Evolutionary conservation across 495 filamentous ascomycete genomes (phyloP).

Genomic region (Penicillium odoratum): DNA sequence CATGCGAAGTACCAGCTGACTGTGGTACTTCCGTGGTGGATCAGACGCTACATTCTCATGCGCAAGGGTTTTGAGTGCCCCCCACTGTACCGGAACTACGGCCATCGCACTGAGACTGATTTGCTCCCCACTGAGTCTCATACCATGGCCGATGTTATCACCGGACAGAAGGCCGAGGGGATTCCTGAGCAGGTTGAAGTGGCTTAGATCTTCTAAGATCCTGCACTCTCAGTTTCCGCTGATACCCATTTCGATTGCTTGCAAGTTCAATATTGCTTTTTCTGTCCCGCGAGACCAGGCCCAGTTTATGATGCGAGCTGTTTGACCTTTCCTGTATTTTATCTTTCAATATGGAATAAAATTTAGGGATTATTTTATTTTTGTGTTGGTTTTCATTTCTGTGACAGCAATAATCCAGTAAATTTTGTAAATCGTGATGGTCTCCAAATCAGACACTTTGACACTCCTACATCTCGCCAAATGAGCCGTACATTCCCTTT

Average conservation of each 20-base stretch:
- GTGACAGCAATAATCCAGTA: too few species aligned
- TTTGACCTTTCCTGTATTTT: too few species aligned
- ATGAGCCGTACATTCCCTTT: constrained; percentile 16
- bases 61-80: constrained; percentile 38
- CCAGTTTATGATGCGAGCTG: too few species aligned
- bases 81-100: constrained; percentile 37
- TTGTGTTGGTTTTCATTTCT: too few species aligned
- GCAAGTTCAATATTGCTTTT: too few species aligned
- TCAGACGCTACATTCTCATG: constrained; percentile 50
- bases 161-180: not conserved
- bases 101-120: not conserved
- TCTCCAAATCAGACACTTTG: not conserved
- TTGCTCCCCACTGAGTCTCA: not conserved
- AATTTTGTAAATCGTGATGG: too few species aligned
- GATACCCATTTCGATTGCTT: too few species aligned
- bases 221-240: not conserved
- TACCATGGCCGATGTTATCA: not conserved
- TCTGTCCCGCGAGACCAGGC: too few species aligned
- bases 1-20: constrained; percentile 51
- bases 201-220: not conserved
- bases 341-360: too few species aligned
- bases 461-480: not conserved
- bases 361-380: too few species aligned
- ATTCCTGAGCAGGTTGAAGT: not conserved
- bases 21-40: constrained; percentile 52